phyloP scores from a whole-genome alignment of 306 rosid genomes.

The Quillaja saponaria region DNA sequence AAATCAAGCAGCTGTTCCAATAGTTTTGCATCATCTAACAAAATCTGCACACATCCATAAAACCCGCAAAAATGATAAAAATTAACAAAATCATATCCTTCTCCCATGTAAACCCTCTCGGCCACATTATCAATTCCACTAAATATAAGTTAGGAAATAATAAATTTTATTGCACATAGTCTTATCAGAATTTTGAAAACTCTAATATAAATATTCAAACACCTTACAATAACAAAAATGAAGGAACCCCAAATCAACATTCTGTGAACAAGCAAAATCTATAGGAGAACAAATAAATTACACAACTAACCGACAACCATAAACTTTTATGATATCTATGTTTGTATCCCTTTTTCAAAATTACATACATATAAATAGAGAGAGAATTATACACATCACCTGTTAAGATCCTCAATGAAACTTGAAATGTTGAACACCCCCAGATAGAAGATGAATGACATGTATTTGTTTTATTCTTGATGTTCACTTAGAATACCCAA shows the following conservation, averaged over 20 bases:
- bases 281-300: slow-evolving; percentile 6
- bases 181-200: slow-evolving; percentile 30
- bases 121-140: no score
- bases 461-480: not conserved
- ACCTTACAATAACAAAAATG: not conserved
- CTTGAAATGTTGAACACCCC: slow-evolving; percentile 2
- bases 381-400: no score
- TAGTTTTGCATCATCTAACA: slow-evolving; percentile 79
- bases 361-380: no score
- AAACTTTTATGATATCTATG: slow-evolving; percentile 4
- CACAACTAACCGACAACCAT: slow-evolving; percentile 15
- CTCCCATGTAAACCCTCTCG: no score
- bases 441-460: not conserved
- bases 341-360: not conserved
- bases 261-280: slow-evolving; percentile 15
- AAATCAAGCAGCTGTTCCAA: slow-evolving; percentile 79
- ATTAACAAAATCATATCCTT: slow-evolving; percentile 16
- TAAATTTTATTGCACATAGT: not conserved
- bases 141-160: no score
- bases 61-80: no score
- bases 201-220: slow-evolving; percentile 10
- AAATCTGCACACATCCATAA: slow-evolving; percentile 61
- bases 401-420: slow-evolving; percentile 11
- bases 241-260: slow-evolving; percentile 3
- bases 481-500: not conserved